phyloP scores from a whole-genome alignment of 2,329 filamentous ascomycete species.

The Fusarium mexicanum region DNA sequence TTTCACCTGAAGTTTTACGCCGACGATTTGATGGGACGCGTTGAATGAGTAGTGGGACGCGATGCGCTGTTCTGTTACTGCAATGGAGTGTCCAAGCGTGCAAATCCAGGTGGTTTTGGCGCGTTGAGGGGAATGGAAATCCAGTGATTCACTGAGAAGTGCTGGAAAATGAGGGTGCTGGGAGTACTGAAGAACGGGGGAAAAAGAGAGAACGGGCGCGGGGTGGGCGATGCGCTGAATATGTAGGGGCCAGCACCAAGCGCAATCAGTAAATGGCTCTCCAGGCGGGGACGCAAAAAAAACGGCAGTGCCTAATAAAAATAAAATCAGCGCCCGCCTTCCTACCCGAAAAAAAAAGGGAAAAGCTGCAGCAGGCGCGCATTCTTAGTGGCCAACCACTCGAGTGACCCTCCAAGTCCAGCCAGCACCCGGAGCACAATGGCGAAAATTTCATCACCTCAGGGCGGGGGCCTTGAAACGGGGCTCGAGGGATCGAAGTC shows the following conservation, averaged over 20 bases:
- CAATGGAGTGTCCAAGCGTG: constrained; percentile 38
- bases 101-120: constrained; percentile 42
- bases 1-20: constrained; percentile 16
- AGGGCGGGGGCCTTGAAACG: constrained; percentile 32
- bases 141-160: constrained; percentile 31
- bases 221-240: constrained; percentile 50
- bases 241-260: constrained; percentile 47
- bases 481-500: constrained; percentile 19
- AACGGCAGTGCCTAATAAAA: constrained; percentile 30
- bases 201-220: constrained; percentile 45
- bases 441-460: constrained; percentile 25
- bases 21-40: constrained; percentile 20
- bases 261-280: constrained; percentile 47
- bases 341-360: constrained; percentile 31
- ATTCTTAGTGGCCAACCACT: constrained; percentile 29
- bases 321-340: constrained; percentile 22
- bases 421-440: constrained; percentile 11
- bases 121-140: constrained; percentile 34
- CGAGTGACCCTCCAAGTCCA: constrained; percentile 23
- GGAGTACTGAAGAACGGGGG: constrained; percentile 46
- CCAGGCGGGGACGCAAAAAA: constrained; percentile 33
- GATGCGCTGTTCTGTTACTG: constrained; percentile 30
- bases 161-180: constrained; percentile 41
- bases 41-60: constrained; percentile 25
- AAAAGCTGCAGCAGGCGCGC: constrained; percentile 38